Evolutionary conservation across 768 basidiomycete genomes (phyloP).

Genomic region (Megacollybia marginata): DNA sequence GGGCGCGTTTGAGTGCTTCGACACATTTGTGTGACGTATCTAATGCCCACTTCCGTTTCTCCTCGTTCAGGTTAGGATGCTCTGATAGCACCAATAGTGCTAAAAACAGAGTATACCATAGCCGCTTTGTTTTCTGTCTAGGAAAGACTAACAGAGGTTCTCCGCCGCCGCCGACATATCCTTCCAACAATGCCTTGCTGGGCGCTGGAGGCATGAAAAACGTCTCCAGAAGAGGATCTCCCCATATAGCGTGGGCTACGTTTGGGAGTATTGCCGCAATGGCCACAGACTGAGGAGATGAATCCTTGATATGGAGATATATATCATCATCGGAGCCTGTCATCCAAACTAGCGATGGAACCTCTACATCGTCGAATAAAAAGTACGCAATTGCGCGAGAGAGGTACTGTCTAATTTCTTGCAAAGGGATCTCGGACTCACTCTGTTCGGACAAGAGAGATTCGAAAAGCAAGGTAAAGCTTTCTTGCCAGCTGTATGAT

Average conservation of each 20-base stretch:
- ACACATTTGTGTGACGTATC: not conserved
- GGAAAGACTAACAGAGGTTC: constrained; percentile 44
- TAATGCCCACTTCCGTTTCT: not conserved
- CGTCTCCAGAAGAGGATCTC: constrained; percentile 67
- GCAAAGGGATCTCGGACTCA: constrained; percentile 26
- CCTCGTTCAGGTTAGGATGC: constrained; percentile 9
- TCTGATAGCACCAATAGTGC: constrained; percentile 47
- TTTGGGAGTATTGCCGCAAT: constrained; percentile 43
- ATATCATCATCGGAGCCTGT: constrained; percentile 54
- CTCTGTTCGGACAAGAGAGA: constrained; percentile 39
- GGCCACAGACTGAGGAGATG: constrained; percentile 13
- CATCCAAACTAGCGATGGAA: constrained; percentile 60
- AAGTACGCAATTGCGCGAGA: constrained; percentile 68
- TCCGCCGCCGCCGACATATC: constrained; percentile 47
- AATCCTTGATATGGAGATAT: constrained; percentile 33
- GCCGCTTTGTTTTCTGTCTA: constrained; percentile 66
- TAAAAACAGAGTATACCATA: constrained; percentile 71
- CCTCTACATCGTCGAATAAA: constrained; percentile 72
- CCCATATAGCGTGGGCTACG: constrained; percentile 57
- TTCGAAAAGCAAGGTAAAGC: constrained; percentile 57
- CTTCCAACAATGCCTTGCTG: constrained; percentile 47
- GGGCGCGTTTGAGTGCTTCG: no score
- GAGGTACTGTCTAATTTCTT: constrained; percentile 40
- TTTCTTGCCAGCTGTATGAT: constrained; percentile 70
- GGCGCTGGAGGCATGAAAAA: constrained; percentile 48